Base-by-base conservation (phyloP, 495 filamentous ascomycete genomes). In the Podospora bellae-mahoneyi region DNA sequence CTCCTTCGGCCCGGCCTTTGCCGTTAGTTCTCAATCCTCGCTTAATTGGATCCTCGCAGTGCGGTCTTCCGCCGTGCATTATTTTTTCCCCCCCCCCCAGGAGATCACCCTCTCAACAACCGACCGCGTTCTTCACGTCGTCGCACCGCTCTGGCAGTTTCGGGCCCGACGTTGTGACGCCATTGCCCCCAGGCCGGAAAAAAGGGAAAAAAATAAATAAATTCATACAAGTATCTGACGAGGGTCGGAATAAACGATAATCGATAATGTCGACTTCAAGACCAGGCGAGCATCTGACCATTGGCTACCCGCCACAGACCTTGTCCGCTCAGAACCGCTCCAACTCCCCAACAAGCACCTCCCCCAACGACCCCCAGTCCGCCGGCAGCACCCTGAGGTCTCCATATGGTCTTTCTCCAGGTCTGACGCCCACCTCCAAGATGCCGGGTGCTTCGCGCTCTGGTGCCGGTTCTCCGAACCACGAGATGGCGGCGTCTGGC, bases 391-490 rank as follows among this genome's bases (percentile, higher is more conserved):
- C 88, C 58, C 78, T 89, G 62, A 87, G 92, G 77, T 90, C 92
- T 64, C 89, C 93, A 16, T 92, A 96, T 73, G 89, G 90, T 54
- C 81, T 88, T 66, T 84, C 87, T 53, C 86, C 85, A 68, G 84
- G 85, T 60, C 80, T 92, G 71, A 88, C 82, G 69, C 82, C 86
- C 65, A 80, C 88, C 72, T 83, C 86, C 69, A 89, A 87, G 72
- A 90, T 92, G 77, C 86, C 92, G 67, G 89, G 89, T 71, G 88
- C 82, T 76, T 83, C 89, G 74, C 89, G 96, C 79, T 87, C 94
- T 71, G 94, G 94, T 83, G 89, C 93, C 85, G 95, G 94, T 79
- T 99, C 95, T 85, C 95, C 95, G 73, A 97, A 94, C 78, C 94
- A 97, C 81, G 96, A 98, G 68, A 76, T 84, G 88, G 90, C 78